Base-by-base conservation (phyloP, 208 protist genomes). In the Acanthamoeba castellanii region DNA sequence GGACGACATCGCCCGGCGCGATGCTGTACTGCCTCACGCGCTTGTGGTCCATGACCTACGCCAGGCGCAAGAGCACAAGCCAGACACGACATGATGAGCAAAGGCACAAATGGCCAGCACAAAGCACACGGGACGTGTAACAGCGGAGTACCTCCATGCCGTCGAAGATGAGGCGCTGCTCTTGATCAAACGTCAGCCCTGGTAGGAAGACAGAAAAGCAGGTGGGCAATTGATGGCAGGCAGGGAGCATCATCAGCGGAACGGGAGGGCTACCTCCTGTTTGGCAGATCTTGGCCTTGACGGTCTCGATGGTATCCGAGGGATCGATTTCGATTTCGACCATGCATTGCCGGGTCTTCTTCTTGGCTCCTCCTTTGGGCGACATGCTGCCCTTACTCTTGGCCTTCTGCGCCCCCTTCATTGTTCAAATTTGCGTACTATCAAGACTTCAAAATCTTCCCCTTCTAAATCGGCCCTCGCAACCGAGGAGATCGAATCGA, bases 211-310 rank as follows among this genome's bases (percentile, higher is more conserved):
- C 27, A 11, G 11, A 89, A 16, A 52, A 8, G 27, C 55, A 37
- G 11, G 30, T 66, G 34, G 34, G 14, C 7, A 25, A 89, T 47
- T 27, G 34, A 89, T 64, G 30, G 30, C 22, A 37, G 30, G 66
- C 9, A 32, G 30, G 22, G 1, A n/a, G 22, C 11, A 70, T 34
- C 8, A 18, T 37, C 37, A 1, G 1, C 1, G 37, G 37, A 42
- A 42, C 37, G 66, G 3, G 30, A 3, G 66, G 66, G 66, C 1
- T 47, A 66, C 78, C 78, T 87, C 50, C 47, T 14, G 47, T 87
- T 55, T 87, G 47, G 27, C 78, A 87, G 50, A 87, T 87, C 50
- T 87, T 87, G n/a, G 78, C 78, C 78, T 87, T 87, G 8, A 87
- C 47, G 3, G 50, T 87, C 32, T 87, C 78, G 50, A 87, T 87